Conservation (phyloP, 768 basidiomycete genomes). For the Boletus vinaceobasis region DNA sequence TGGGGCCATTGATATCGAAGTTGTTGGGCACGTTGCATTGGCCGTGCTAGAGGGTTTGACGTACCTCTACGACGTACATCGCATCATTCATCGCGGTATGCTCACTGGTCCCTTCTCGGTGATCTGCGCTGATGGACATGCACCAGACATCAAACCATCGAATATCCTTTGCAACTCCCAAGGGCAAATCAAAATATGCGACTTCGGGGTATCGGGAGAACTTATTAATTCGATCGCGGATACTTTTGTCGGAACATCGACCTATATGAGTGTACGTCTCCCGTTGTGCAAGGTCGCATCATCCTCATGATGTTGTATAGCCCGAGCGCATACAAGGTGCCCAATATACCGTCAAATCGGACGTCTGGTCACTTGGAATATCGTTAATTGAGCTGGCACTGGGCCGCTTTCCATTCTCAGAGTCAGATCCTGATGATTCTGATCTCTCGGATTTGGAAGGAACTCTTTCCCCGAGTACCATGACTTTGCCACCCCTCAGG, state of each 20-base stretch:
- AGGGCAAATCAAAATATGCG: constrained; percentile 98
- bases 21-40: constrained; percentile 91
- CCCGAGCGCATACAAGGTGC: constrained; percentile 99
- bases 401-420: constrained; percentile 95
- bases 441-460: constrained; percentile 76
- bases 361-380: constrained; percentile 98
- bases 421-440: constrained; percentile 72
- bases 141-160: constrained; percentile 94
- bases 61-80: constrained; percentile 95
- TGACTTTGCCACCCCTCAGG: constrained; percentile 39
- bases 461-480: constrained; percentile 69
- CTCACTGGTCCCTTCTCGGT: constrained; percentile 3
- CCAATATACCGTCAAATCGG: constrained; percentile 97
- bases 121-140: constrained; percentile 15
- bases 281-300: constrained; percentile 9
- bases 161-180: constrained; percentile 94
- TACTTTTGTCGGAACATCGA: constrained; percentile 98
- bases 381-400: constrained; percentile 95
- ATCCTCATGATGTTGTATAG: constrained; percentile 42
- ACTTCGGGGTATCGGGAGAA: constrained; percentile 98
- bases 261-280: constrained; percentile 93
- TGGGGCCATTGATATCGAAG: constrained; percentile 87
- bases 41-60: constrained; percentile 94
- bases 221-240: constrained; percentile 98
- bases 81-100: constrained; percentile 97